phyloP scores from a whole-genome alignment of 768 basidiomycete genomes.

The Lentinula lateritia region DNA sequence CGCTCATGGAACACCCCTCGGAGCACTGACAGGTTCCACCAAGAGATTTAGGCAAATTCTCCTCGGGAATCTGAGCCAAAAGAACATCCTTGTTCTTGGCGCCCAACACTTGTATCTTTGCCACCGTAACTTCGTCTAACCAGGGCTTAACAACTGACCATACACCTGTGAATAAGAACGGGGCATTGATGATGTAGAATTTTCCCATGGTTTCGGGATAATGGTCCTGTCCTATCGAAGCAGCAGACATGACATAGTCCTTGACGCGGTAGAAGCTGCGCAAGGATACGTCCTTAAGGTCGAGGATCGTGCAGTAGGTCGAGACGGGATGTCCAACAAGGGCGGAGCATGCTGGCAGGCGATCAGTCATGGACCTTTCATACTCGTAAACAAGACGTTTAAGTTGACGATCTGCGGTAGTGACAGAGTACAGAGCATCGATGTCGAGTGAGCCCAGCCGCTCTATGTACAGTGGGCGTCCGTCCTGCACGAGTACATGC shows the following conservation, averaged over 20 bases:
- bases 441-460: conserved; percentile 88
- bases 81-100: conserved; percentile 43
- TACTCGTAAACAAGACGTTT: conserved; percentile 89
- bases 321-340: conserved; percentile 83
- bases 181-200: conserved; percentile 98
- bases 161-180: conserved; percentile 85
- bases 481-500: conserved; percentile 51
- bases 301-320: conserved; percentile 96
- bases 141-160: conserved; percentile 89
- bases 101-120: conserved; percentile 88
- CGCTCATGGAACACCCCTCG: conserved; percentile 81
- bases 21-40: conserved; percentile 77
- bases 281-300: conserved; percentile 68
- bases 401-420: conserved; percentile 83
- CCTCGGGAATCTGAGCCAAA: conserved; percentile 73
- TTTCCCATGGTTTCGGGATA: conserved; percentile 96
- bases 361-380: conserved; percentile 78
- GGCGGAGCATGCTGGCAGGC: conserved; percentile 73
- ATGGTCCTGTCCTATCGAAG: conserved; percentile 80
- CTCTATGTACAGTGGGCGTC: conserved; percentile 93
- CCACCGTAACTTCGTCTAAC: conserved; percentile 92
- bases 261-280: conserved; percentile 86
- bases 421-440: conserved; percentile 70
- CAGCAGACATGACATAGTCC: conserved; percentile 78
- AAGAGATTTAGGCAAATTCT: conserved; percentile 81